Evolutionary conservation across 169 alveolate genomes (phyloP).

Genomic region (Plasmodium vivax): DNA sequence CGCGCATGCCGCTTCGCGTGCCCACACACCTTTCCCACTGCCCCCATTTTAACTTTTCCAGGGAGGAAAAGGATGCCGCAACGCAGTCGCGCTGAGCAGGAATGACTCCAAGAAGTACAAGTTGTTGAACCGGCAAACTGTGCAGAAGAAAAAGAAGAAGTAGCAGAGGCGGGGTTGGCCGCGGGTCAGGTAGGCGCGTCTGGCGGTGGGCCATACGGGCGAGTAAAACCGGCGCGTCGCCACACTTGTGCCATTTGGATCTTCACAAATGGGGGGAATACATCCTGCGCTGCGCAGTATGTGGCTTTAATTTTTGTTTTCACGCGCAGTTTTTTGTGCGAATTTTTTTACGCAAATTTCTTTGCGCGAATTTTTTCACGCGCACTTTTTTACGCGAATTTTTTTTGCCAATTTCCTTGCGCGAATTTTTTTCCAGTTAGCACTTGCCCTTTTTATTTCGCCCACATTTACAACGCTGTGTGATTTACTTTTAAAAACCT

Average conservation of each 20-base stretch:
- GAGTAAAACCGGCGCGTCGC: background rate
- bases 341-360: background rate
- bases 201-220: no score
- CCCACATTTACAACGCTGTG: background rate
- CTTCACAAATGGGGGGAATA: background rate
- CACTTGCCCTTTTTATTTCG: background rate
- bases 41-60: constrained; percentile 12
- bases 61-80: constrained; percentile 83
- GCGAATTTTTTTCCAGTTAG: background rate
- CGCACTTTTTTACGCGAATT: background rate
- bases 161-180: background rate
- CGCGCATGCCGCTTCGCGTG: background rate
- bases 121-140: constrained; percentile 75
- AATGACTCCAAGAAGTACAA: constrained; percentile 77
- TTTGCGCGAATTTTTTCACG: background rate
- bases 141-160: constrained; percentile 57
- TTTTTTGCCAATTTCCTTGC: background rate
- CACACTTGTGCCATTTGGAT: background rate
- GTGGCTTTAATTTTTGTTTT: background rate
- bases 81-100: constrained; percentile 78
- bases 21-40: background rate
- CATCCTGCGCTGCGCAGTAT: background rate
- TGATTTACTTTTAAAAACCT: background rate
- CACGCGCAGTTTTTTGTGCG: background rate
- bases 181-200: background rate